phyloP scores from a whole-genome alignment of 2,329 filamentous ascomycete genomes.

The Aspergillus pseudoglaucus region DNA sequence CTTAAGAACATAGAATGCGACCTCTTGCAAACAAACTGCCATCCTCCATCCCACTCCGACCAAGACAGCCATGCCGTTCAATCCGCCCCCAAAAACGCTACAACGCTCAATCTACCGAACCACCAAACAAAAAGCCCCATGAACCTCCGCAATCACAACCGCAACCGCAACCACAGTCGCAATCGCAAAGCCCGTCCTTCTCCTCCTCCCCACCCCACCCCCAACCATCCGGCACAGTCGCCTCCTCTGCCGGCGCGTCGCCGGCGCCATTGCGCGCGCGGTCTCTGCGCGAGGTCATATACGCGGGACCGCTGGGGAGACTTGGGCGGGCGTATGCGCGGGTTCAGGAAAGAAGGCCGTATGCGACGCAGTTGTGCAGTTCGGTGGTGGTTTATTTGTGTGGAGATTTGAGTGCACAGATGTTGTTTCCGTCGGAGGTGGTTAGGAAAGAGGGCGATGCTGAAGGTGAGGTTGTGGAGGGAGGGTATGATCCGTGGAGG shows the following conservation, averaged over 20 bases:
- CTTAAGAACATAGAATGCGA: no score
- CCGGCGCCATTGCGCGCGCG: constrained; percentile 14
- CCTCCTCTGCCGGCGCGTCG: constrained; percentile 16
- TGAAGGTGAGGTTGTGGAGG: constrained; percentile 2
- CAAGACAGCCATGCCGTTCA: constrained; percentile 4
- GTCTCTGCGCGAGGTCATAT: constrained; percentile 25
- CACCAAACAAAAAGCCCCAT: not conserved
- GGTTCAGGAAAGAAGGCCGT: constrained; percentile 65
- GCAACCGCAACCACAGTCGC: not conserved
- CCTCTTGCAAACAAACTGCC: no score
- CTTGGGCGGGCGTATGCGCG: constrained; percentile 53
- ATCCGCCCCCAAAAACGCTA: constrained; percentile 8
- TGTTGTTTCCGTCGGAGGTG: constrained; percentile 45
- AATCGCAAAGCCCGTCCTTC: constrained; percentile 1
- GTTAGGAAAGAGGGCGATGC: constrained; percentile 35
- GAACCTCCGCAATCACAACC: not conserved
- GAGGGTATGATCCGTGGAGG: constrained; percentile 59
- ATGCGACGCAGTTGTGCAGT: constrained; percentile 70
- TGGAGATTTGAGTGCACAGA: constrained; percentile 72
- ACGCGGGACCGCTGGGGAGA: constrained; percentile 26
- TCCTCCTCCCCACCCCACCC: constrained; percentile 1
- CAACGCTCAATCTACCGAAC: constrained; percentile 1
- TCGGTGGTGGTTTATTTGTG: constrained; percentile 71
- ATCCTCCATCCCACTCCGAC: no score
- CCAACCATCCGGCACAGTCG: constrained; percentile 8